A percentile compares a stretch with the other conserved stretches of the same genome.
phyloP scores from a whole-genome alignment of 768 basidiomycete genomes.

The Polyporus arcularius region DNA sequence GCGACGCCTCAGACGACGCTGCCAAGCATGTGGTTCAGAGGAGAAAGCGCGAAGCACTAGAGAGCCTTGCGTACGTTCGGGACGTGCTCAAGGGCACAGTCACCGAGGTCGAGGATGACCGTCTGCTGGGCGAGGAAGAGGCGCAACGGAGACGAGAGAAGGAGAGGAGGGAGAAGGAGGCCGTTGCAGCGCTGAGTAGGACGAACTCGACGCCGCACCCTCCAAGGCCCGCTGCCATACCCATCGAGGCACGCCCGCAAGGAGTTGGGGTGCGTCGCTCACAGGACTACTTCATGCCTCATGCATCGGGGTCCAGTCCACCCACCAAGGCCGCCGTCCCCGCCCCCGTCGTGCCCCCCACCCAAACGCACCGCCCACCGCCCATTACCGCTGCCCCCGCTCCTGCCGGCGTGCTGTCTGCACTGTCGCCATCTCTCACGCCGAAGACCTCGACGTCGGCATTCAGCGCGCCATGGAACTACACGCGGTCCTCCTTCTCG shows the following conservation, averaged over 20 bases:
- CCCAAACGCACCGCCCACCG: conserved; percentile 17
- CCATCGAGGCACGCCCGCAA: conserved; percentile 19
- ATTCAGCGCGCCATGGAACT: conserved; percentile 55
- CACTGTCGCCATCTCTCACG: conserved; percentile 14
- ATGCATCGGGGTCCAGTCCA: conserved; percentile 21
- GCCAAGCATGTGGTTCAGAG: conserved; percentile 44
- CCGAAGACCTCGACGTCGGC: conserved; percentile 19
- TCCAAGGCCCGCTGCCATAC: conserved; percentile 25
- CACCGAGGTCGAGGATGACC: conserved; percentile 61
- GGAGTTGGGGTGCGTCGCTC: conserved; percentile 16
- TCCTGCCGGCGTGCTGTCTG: conserved; percentile 15
- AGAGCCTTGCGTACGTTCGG: conserved; percentile 75
- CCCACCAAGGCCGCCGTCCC: conserved; percentile 15
- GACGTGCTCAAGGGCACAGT: conserved; percentile 63
- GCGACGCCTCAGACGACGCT: conserved; percentile 44
- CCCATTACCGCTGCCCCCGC: conserved; percentile 19
- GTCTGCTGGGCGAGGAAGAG: conserved; percentile 60
- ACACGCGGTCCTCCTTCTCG: conserved; percentile 54
- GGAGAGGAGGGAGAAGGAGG: conserved; percentile 27
- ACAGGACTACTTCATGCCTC: conserved; percentile 22
- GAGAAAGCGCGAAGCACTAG: conserved; percentile 62
- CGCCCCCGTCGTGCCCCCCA: conserved; percentile 11
- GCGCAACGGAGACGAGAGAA: conserved; percentile 36
- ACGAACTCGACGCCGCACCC: conserved; percentile 17
- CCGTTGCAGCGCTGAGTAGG: conserved; percentile 21